Conservation (phyloP, 192 early-diverging fungal species). For the Backusella mclennaniae region DNA sequence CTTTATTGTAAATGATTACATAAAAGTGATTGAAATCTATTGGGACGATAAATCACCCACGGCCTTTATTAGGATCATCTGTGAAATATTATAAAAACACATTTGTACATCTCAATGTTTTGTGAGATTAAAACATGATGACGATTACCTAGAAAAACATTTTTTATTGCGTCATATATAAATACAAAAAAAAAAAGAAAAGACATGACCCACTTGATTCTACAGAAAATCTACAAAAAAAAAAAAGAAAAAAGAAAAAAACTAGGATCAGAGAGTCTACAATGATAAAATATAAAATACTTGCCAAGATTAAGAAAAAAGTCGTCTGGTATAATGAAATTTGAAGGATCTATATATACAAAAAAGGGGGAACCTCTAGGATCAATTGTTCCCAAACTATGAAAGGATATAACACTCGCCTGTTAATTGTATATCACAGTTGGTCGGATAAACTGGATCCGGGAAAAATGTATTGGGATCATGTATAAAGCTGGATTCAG, state of each 20-base stretch:
- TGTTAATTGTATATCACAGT: neutral
- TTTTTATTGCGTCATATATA: too few relatives aligned
- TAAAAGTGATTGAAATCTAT: too few relatives aligned
- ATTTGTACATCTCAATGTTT: too few relatives aligned
- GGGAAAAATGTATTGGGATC: too few relatives aligned
- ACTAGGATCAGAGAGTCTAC: constrained; percentile 2
- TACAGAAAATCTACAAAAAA: neutral
- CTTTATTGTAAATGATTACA: too few relatives aligned
- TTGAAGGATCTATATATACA: constrained; percentile 5
- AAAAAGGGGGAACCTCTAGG: neutral
- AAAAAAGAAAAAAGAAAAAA: neutral
- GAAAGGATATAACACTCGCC: constrained; percentile 1
- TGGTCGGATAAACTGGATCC: neutral
- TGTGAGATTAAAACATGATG: too few relatives aligned
- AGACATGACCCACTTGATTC: too few relatives aligned
- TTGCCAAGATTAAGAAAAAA: neutral
- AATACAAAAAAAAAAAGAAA: too few relatives aligned
- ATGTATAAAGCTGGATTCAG: neutral
- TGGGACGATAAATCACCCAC: too few relatives aligned
- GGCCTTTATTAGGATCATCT: too few relatives aligned
- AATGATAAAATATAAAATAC: neutral
- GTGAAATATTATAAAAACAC: too few relatives aligned
- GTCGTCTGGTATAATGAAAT: neutral
- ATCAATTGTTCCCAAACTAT: constrained; percentile 5
- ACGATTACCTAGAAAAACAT: too few relatives aligned